Evolutionary conservation across 2,329 filamentous ascomycete species (phyloP).

Genomic region (Talaromyces sp.): DNA sequence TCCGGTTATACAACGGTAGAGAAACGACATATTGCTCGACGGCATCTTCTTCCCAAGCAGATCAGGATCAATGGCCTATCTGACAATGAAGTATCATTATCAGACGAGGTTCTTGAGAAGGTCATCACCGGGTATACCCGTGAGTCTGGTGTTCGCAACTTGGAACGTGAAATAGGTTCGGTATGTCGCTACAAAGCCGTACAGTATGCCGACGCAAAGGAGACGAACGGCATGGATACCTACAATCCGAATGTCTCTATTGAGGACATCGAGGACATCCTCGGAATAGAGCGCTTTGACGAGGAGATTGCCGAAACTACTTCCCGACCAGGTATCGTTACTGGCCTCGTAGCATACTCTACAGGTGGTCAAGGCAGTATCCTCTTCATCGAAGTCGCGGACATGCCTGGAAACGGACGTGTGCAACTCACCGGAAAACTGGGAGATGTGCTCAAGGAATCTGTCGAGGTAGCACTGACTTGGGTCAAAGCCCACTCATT

Average conservation of each 20-base stretch:
- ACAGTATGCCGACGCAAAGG: slow-evolving; percentile 85
- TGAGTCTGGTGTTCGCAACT: slow-evolving; percentile 89
- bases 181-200: slow-evolving; percentile 95
- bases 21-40: slow-evolving; percentile 89
- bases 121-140: slow-evolving; percentile 96
- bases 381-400: slow-evolving; percentile 94
- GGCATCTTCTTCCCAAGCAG: slow-evolving; percentile 95
- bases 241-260: slow-evolving; percentile 72
- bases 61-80: slow-evolving; percentile 81
- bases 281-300: slow-evolving; percentile 89
- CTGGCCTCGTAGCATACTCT: slow-evolving; percentile 90
- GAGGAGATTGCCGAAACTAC: slow-evolving; percentile 90
- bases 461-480: slow-evolving; percentile 87
- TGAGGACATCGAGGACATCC: slow-evolving; percentile 79
- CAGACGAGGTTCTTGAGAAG: slow-evolving; percentile 81
- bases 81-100: slow-evolving; percentile 68
- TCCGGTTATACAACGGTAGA: slow-evolving; percentile 95
- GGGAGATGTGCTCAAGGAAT: slow-evolving; percentile 94
- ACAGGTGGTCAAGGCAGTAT: slow-evolving; percentile 91
- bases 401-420: slow-evolving; percentile 88
- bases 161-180: slow-evolving; percentile 91
- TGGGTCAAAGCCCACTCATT: slow-evolving; percentile 98
- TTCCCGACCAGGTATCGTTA: slow-evolving; percentile 82
- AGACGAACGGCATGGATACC: slow-evolving; percentile 59
- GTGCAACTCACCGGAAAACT: slow-evolving; percentile 96